phyloP scores from a whole-genome alignment of 2,329 filamentous ascomycete genomes.

The Xylaria sp. region DNA sequence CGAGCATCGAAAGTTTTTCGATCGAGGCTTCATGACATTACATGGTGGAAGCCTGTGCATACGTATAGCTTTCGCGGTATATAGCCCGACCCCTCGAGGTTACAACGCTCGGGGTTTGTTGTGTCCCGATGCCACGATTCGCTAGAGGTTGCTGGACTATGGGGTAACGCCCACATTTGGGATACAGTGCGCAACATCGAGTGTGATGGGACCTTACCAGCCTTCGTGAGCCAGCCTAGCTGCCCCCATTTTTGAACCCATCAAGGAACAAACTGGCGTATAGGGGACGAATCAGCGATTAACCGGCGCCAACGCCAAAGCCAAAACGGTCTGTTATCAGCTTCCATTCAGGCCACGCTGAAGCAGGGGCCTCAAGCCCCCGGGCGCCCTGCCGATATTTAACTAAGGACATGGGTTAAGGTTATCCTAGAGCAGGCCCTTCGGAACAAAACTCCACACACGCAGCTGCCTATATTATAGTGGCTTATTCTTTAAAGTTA shows the following conservation, averaged over 20 bases:
- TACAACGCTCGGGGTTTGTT: background rate
- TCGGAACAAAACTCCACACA: too few species aligned
- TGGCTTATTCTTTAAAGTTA: too few species aligned
- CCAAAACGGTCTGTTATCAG: conserved; percentile 11
- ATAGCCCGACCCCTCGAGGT: background rate
- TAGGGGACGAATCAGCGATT: conserved; percentile 21
- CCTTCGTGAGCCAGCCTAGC: background rate
- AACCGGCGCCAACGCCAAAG: conserved; percentile 13
- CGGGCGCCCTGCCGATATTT: background rate
- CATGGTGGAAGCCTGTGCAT: background rate
- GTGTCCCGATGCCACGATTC: conserved; percentile 8
- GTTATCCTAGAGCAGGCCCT: too few species aligned
- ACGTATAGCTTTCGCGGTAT: background rate
- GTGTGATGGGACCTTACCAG: background rate
- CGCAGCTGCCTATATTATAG: too few species aligned
- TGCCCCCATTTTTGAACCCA: background rate
- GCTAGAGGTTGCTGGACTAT: conserved; percentile 2
- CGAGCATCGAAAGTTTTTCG: background rate
- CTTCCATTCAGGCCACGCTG: conserved; percentile 11
- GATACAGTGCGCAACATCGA: conserved; percentile 8
- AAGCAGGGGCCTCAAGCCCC: background rate
- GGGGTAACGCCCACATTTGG: background rate
- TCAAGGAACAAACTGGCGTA: conserved; percentile 3
- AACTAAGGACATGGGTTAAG: background rate
- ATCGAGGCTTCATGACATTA: background rate